phyloP scores from a whole-genome alignment of 2,329 filamentous ascomycete genomes.

The Graphiopsis chlorocephala region DNA sequence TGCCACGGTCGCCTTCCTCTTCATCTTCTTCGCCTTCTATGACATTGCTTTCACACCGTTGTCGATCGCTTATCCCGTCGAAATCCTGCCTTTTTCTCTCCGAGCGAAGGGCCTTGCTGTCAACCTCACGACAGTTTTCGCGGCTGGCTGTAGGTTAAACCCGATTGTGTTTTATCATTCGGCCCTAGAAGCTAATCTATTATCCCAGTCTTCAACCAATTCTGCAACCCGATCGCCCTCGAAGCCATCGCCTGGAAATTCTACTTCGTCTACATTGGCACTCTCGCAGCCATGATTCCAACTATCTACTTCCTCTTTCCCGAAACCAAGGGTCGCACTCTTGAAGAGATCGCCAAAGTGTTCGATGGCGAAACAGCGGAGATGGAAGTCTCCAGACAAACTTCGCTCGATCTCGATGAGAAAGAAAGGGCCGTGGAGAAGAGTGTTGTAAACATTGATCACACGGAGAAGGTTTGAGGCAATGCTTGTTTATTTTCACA shows the following conservation, averaged over 20 bases:
- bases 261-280: constrained; percentile 44
- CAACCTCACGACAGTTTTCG: constrained; percentile 19
- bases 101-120: constrained; percentile 28
- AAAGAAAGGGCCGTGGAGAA: background rate
- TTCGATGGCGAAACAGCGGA: constrained; percentile 35
- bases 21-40: constrained; percentile 44
- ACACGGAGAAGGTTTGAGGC: constrained; percentile 9
- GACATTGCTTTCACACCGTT: constrained; percentile 39
- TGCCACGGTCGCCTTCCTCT: constrained; percentile 44
- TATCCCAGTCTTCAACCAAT: constrained; percentile 31
- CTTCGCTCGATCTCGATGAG: background rate
- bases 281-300: constrained; percentile 25
- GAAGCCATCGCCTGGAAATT: constrained; percentile 42
- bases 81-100: constrained; percentile 36
- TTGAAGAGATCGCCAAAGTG: constrained; percentile 45
- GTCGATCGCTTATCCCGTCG: constrained; percentile 34
- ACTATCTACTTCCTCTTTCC: constrained; percentile 29
- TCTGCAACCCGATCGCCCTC: constrained; percentile 45
- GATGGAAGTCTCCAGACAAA: background rate
- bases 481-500: background rate
- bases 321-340: constrained; percentile 22
- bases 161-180: background rate
- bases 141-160: background rate
- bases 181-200: background rate
- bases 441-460: background rate